Evolutionary conservation across 768 basidiomycete species (phyloP).

Genomic region (Mycena crocata): DNA sequence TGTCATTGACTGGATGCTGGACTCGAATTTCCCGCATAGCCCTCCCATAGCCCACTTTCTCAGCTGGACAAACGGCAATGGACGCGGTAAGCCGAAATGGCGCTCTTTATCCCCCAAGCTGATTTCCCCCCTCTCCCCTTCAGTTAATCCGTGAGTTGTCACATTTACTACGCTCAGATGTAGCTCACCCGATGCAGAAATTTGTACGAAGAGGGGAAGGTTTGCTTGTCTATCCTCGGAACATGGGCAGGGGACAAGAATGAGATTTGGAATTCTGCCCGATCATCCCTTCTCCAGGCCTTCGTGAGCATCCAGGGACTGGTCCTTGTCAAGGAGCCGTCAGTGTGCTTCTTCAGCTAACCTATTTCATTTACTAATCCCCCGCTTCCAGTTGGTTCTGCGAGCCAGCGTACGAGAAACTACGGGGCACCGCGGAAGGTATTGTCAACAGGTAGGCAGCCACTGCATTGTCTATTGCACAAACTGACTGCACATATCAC

Average conservation of each 20-base stretch:
- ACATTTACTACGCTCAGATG: conserved; percentile 1
- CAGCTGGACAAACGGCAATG: conserved; percentile 95
- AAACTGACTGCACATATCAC: conserved; percentile 22
- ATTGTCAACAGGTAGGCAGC: conserved; percentile 80
- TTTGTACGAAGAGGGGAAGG: conserved; percentile 95
- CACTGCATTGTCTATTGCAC: not conserved
- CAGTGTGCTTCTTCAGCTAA: conserved; percentile 46
- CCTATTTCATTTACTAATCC: conserved; percentile 3
- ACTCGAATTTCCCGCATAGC: conserved; percentile 83
- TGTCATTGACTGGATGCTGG: conserved; percentile 93
- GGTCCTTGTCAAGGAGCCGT: conserved; percentile 94
- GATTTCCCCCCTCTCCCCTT: not conserved
- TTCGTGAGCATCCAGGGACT: conserved; percentile 95
- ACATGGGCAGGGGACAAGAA: conserved; percentile 92
- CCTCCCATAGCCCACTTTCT: conserved; percentile 92
- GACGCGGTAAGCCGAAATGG: conserved; percentile 67
- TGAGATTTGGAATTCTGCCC: conserved; percentile 87
- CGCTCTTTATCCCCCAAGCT: conserved; percentile 16
- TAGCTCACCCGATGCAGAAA: conserved; percentile 60
- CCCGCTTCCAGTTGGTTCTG: conserved; percentile 77
- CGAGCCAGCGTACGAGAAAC: conserved; percentile 93
- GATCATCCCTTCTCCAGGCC: conserved; percentile 91
- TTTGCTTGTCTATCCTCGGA: conserved; percentile 90
- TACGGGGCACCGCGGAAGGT: conserved; percentile 91
- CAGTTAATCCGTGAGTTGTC: conserved; percentile 82